A percentile compares a stretch with the other conserved stretches of the same genome.
Evolutionary conservation across 805 yeast genomes (phyloP).

Genomic region (Barnettozyma pratensis): DNA sequence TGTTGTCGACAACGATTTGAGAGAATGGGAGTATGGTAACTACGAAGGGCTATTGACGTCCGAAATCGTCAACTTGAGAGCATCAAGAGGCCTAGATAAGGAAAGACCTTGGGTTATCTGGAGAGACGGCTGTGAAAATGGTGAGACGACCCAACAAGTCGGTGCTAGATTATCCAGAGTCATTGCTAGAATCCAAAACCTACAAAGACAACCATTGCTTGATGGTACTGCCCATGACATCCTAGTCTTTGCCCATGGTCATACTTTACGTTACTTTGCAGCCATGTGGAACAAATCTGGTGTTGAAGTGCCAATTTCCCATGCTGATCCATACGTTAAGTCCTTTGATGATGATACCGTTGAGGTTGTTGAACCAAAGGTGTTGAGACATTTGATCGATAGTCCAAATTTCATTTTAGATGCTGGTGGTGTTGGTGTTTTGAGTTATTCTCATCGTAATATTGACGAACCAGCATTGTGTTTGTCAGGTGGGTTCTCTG

Average conservation of each 20-base stretch:
- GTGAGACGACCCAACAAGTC: constrained; percentile 67
- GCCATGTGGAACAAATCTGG: constrained; percentile 70
- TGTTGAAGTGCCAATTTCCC: constrained; percentile 16
- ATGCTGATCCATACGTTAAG: constrained; percentile 13
- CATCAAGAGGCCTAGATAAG: constrained; percentile 48
- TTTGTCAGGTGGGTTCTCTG: constrained; percentile 77
- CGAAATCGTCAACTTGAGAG: constrained; percentile 60
- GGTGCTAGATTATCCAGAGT: constrained; percentile 66
- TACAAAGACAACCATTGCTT: constrained; percentile 52
- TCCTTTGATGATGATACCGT: constrained; percentile 25
- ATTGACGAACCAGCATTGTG: constrained; percentile 83
- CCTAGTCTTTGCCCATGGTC: constrained; percentile 89
- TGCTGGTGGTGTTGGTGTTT: constrained; percentile 93
- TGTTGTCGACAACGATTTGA: constrained; percentile 58
- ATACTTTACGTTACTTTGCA: constrained; percentile 82
- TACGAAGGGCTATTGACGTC: constrained; percentile 79
- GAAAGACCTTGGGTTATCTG: constrained; percentile 72
- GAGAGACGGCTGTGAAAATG: constrained; percentile 90
- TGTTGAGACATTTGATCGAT: constrained; percentile 31
- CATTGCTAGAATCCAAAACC: constrained; percentile 55
- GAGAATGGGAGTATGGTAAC: constrained; percentile 97
- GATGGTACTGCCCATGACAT: constrained; percentile 60
- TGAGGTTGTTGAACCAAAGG: constrained; percentile 28
- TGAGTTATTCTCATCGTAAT: constrained; percentile 82
- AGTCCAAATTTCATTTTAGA: constrained; percentile 85